Conservation (phyloP, 2,329 filamentous ascomycete species). For the Neonectria neomacrospora region DNA sequence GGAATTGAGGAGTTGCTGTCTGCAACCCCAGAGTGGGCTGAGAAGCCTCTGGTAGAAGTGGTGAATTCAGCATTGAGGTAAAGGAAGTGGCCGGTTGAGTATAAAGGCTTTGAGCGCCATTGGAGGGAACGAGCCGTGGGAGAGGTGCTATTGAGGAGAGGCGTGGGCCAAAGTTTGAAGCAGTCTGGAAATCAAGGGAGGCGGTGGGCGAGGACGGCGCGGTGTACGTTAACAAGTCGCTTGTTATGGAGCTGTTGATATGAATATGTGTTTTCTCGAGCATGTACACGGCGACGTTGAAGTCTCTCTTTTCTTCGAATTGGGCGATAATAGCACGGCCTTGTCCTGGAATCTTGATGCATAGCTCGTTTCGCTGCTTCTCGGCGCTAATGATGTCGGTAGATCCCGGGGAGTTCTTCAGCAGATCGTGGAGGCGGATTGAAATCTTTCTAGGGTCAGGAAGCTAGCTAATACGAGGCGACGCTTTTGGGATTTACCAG, state of each 20-base stretch:
- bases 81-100: constrained; percentile 25
- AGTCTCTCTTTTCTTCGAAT: constrained; percentile 49
- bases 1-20: not conserved
- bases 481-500: constrained; percentile 38
- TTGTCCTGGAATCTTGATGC: constrained; percentile 42
- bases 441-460: constrained; percentile 41
- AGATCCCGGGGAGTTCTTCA: constrained; percentile 19
- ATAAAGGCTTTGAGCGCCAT: constrained; percentile 1
- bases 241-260: constrained; percentile 34
- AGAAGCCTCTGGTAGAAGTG: constrained; percentile 8
- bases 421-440: constrained; percentile 45
- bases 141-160: constrained; percentile 43
- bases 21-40: not conserved
- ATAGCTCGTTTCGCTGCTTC: constrained; percentile 35
- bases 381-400: constrained; percentile 40
- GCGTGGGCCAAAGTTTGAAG: constrained; percentile 33
- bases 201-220: not conserved
- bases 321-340: constrained; percentile 40
- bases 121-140: not conserved
- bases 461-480: not conserved
- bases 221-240: not conserved
- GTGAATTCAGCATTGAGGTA: constrained; percentile 29
- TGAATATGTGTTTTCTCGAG: constrained; percentile 48
- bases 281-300: constrained; percentile 47
- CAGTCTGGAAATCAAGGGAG: not conserved